These are phyloP conservation scores for Trebouxiophyceae sp. DNA, from an alignment of 163 green algal genomes.

Conservation along the genomic window DNA sequence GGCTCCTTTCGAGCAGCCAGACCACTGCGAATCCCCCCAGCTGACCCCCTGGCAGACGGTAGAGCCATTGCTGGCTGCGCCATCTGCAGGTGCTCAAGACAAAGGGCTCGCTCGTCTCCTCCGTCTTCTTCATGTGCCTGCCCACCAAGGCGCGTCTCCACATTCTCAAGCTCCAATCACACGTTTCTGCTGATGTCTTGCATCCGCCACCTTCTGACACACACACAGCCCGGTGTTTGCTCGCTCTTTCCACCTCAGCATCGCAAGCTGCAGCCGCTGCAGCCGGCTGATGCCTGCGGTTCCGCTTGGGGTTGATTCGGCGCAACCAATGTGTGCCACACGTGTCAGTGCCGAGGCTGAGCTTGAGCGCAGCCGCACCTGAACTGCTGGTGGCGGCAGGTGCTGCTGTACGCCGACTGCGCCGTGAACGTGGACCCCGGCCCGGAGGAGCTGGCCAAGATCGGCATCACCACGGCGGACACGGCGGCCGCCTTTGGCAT, in stretches of 20 bases:
- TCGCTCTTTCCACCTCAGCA: no score
- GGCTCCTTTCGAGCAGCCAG: no score
- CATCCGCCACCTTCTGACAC: no score
- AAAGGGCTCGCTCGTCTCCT: constrained; percentile 61
- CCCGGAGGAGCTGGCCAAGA: constrained; percentile 65
- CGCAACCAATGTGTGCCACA: background rate
- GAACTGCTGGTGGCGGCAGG: constrained; percentile 20
- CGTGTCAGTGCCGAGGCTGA: background rate
- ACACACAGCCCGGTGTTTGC: no score
- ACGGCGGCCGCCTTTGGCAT: constrained; percentile 67
- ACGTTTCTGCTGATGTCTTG: no score
- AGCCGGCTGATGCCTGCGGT: no score
- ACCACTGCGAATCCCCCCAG: no score
- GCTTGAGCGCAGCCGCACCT: background rate
- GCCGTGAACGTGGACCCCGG: constrained; percentile 76
- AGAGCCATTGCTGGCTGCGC: background rate
- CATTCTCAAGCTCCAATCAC: no score
- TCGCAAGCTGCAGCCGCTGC: no score
- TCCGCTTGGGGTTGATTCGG: background rate
- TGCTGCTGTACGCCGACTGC: constrained; percentile 89
- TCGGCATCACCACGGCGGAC: constrained; percentile 42
- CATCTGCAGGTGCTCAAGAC: constrained; percentile 52
- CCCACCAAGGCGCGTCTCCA: constrained; percentile 52
- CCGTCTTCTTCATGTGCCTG: constrained; percentile 95
- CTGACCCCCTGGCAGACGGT: no score